A percentile compares a stretch with the other conserved stretches of the same genome.
phyloP scores from a whole-genome alignment of 805 yeast genomes.

The Soucietia sequanensis region DNA sequence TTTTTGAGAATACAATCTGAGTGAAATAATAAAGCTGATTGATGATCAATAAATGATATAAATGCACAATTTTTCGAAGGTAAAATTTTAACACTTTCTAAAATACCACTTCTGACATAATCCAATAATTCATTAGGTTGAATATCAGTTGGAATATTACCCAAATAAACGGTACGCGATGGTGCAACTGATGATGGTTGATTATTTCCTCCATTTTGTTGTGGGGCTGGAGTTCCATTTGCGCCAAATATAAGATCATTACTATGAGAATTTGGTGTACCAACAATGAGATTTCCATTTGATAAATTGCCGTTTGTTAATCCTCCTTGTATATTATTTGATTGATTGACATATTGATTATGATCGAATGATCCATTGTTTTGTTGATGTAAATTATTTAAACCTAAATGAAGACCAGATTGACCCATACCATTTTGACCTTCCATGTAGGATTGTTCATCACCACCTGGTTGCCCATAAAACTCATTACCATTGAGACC shows the following conservation, averaged over 20 bases:
- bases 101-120: conserved; percentile 87
- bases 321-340: neutral
- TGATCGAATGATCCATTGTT: neutral
- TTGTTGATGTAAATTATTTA: conserved; percentile 6
- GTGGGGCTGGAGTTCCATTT: neutral
- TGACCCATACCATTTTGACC: conserved; percentile 12
- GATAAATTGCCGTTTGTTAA: neutral
- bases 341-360: neutral
- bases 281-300: neutral
- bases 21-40: conserved; percentile 86
- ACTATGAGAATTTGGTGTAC: conserved; percentile 5
- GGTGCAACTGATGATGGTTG: conserved; percentile 43
- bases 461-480: conserved; percentile 13
- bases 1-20: conserved; percentile 89
- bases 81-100: conserved; percentile 75
- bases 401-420: conserved; percentile 6
- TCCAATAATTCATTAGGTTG: conserved; percentile 80
- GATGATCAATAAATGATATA: conserved; percentile 84
- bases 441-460: conserved; percentile 17
- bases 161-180: conserved; percentile 86
- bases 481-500: conserved; percentile 16
- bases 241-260: conserved; percentile 6
- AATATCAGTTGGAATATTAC: conserved; percentile 80
- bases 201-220: conserved; percentile 5
- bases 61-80: conserved; percentile 88